These are phyloP conservation scores for Kazachstania sp. DNA, from an alignment of 1,139 yeast species.

Conservation along the genomic window DNA sequence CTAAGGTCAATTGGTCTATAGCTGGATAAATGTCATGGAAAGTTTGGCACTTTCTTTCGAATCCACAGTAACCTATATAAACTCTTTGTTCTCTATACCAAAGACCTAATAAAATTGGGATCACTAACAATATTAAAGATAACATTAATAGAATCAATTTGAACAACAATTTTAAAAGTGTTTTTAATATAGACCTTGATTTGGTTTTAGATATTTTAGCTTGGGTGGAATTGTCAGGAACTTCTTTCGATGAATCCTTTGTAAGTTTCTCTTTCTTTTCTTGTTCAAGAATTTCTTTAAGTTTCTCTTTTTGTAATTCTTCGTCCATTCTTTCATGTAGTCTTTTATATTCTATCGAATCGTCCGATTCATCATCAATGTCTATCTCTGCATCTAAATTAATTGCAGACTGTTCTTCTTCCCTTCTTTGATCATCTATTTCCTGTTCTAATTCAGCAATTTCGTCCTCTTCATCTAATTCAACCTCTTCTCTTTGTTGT, in stretches of 20 bases:
- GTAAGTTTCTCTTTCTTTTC: not conserved
- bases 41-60: constrained; percentile 35
- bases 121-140: constrained; percentile 12
- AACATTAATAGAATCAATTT: constrained; percentile 9
- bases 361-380: not conserved
- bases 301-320: not conserved
- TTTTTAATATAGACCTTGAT: not conserved
- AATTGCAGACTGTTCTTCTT: constrained; percentile 3
- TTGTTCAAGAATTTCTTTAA: not conserved
- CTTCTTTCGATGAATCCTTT: not conserved
- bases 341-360: not conserved
- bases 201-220: too few species aligned
- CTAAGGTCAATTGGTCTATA: constrained; percentile 7
- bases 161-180: not conserved
- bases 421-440: constrained; percentile 8
- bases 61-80: constrained; percentile 61
- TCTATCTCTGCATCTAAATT: not conserved
- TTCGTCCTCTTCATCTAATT: constrained; percentile 4
- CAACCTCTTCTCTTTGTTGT: constrained; percentile 1
- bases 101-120: constrained; percentile 33
- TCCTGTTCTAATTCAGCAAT: constrained; percentile 4
- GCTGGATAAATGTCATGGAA: constrained; percentile 15
- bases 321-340: not conserved
- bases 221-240: not conserved
- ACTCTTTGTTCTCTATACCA: constrained; percentile 59